Percentiles rank a stretch among this genome's conserved stretches.
Conservation (phyloP, 164 flowering plant genomes). For the Nelumbo lutea region DNA sequence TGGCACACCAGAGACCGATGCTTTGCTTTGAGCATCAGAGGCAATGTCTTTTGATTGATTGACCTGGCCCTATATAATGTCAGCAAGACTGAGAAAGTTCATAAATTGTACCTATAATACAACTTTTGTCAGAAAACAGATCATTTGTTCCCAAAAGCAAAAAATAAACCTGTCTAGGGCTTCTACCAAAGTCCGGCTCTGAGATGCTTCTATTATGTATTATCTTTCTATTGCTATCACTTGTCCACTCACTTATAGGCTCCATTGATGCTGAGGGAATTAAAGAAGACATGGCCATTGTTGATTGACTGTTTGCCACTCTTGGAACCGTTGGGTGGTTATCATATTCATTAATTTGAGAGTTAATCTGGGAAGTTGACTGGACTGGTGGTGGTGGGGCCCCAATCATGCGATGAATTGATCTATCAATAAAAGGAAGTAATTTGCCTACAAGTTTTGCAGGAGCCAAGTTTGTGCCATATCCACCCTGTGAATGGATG, state of each 20-base stretch:
- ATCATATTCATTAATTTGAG: conserved; percentile 40
- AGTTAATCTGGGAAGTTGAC: conserved; percentile 32
- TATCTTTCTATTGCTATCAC: conserved; percentile 41
- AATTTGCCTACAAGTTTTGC: conserved; percentile 78
- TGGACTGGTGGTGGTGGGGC: conserved; percentile 78
- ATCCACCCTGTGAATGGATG: conserved; percentile 68
- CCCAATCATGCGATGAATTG: conserved; percentile 90
- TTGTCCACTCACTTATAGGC: conserved; percentile 63
- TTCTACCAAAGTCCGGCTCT: conserved; percentile 89
- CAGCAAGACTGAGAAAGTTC: neutral
- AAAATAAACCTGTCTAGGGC: conserved; percentile 54
- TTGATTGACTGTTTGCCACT: conserved; percentile 67
- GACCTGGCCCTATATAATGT: conserved; percentile 26
- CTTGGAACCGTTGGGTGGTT: conserved; percentile 37
- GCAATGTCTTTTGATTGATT: conserved; percentile 43
- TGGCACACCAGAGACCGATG: conserved; percentile 37
- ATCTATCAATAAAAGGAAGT: conserved; percentile 77
- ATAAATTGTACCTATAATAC: neutral
- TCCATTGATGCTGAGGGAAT: conserved; percentile 84
- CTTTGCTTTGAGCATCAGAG: conserved; percentile 39
- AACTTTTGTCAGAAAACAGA: neutral
- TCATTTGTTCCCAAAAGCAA: neutral
- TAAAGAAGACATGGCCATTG: conserved; percentile 71
- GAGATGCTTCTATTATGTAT: conserved; percentile 80
- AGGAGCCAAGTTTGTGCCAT: conserved; percentile 70